A percentile compares a stretch with the other conserved stretches of the same genome.
These are phyloP conservation scores for Mycosphaerelloides madeirae DNA, from an alignment of 2,329 filamentous ascomycete species.

Conservation along the genomic window DNA sequence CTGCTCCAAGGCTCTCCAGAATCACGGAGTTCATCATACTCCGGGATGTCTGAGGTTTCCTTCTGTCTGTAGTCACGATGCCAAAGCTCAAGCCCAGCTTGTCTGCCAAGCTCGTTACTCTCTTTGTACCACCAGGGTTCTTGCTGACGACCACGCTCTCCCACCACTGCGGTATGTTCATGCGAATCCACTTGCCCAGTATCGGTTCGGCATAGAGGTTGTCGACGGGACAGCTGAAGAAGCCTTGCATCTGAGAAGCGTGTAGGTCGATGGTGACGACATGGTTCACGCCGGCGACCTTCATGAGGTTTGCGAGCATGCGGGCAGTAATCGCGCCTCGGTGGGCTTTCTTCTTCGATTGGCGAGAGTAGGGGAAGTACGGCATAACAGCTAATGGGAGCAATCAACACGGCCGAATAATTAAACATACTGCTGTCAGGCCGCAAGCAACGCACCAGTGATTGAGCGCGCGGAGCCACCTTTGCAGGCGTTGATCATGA, in stretches of 20 bases:
- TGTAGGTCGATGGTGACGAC: constrained; percentile 97
- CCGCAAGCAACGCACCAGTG: constrained; percentile 61
- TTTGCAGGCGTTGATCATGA: constrained; percentile 98
- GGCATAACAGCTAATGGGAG: constrained; percentile 66
- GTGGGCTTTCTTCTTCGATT: constrained; percentile 98
- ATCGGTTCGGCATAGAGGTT: constrained; percentile 95
- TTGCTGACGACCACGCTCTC: constrained; percentile 96
- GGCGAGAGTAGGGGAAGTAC: constrained; percentile 98
- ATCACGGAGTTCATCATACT: constrained; percentile 77
- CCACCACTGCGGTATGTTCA: constrained; percentile 80
- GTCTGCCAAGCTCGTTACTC: constrained; percentile 92
- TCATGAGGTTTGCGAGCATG: constrained; percentile 92
- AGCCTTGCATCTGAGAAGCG: constrained; percentile 93
- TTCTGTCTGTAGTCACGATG: constrained; percentile 81
- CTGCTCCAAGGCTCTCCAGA: constrained; percentile 46
- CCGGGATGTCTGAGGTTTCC: constrained; percentile 44
- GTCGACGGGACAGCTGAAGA: constrained; percentile 96
- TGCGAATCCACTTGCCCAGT: constrained; percentile 90
- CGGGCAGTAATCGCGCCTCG: constrained; percentile 92
- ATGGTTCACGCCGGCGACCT: constrained; percentile 92
- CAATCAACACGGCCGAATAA: constrained; percentile 1
- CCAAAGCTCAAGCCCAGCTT: constrained; percentile 96
- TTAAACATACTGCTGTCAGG: background rate
- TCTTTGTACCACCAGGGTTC: constrained; percentile 94
- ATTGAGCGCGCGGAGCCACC: constrained; percentile 95